These are phyloP conservation scores for Comarum palustre DNA, from an alignment of 306 rosid species.

Conservation along the genomic window DNA sequence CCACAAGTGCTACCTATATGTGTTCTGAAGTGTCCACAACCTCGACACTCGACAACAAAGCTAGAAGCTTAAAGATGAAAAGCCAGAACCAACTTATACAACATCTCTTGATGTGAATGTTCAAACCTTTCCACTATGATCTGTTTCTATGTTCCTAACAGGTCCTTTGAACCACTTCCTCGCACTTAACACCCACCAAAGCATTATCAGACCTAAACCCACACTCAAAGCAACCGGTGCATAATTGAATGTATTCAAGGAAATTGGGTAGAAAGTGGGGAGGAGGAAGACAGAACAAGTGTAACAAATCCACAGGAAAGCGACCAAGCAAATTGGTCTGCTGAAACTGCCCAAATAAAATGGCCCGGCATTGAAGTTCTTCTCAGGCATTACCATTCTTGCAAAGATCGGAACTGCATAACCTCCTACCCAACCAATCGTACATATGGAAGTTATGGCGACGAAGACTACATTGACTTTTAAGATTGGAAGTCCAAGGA, in stretches of 20 bases:
- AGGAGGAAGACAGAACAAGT: constrained; percentile 78
- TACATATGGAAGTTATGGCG: constrained; percentile 72
- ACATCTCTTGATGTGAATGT: background rate
- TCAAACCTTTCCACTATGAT: constrained; percentile 47
- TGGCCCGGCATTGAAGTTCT: constrained; percentile 67
- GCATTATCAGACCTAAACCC: constrained; percentile 60
- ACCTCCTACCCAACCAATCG: constrained; percentile 89
- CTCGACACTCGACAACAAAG: no score
- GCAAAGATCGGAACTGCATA: constrained; percentile 86
- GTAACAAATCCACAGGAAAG: constrained; percentile 79
- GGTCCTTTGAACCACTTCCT: constrained; percentile 91
- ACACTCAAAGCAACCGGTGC: constrained; percentile 75
- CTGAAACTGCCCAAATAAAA: constrained; percentile 80
- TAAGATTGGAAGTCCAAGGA: constrained; percentile 76
- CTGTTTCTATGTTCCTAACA: constrained; percentile 62
- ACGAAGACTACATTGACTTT: constrained; percentile 68
- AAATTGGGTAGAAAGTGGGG: constrained; percentile 66
- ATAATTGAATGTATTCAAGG: constrained; percentile 73
- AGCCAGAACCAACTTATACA: background rate
- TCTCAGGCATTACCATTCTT: constrained; percentile 69
- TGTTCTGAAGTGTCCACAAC: no score
- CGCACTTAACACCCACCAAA: constrained; percentile 87
- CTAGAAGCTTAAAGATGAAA: background rate
- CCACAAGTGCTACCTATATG: no score
- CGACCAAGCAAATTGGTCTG: constrained; percentile 65